A percentile compares a stretch with the other conserved stretches of the same genome.
Evolutionary conservation across 2,329 filamentous ascomycete genomes (phyloP).

Genomic region (Ophiocordyceps australis): DNA sequence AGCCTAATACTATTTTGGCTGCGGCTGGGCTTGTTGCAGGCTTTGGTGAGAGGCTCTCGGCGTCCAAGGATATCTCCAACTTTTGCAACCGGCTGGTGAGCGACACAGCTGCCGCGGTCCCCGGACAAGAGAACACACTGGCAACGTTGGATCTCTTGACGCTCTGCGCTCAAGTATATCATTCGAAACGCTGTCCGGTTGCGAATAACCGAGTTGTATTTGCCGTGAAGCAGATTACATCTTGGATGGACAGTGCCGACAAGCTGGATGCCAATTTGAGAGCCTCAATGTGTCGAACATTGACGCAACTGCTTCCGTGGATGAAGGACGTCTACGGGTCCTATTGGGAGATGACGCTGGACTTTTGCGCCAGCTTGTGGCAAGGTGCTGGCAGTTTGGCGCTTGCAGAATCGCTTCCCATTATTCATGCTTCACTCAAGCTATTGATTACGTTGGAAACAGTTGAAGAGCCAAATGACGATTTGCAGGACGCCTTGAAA

Average conservation of each 20-base stretch:
- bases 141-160: conserved; percentile 34
- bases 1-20: conserved; percentile 25
- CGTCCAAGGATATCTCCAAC: conserved; percentile 28
- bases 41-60: conserved; percentile 27
- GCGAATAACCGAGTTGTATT: conserved; percentile 60
- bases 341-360: conserved; percentile 57
- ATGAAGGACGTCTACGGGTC: conserved; percentile 74
- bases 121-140: conserved; percentile 23
- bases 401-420: conserved; percentile 33
- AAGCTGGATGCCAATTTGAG: conserved; percentile 23
- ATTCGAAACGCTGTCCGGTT: conserved; percentile 31
- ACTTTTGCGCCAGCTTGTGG: conserved; percentile 42
- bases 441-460: conserved; percentile 45
- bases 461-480: conserved; percentile 64
- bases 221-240: conserved; percentile 59
- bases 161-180: conserved; percentile 31
- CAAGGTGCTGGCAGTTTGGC: conserved; percentile 21
- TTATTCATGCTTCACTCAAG: conserved; percentile 55
- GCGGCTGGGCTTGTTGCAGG: conserved; percentile 32
- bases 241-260: conserved; percentile 42
- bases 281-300: conserved; percentile 33
- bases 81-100: conserved; percentile 43
- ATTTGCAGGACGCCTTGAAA: conserved; percentile 58
- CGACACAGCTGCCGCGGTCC: conserved; percentile 33
- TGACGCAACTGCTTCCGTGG: conserved; percentile 47